Conservation (phyloP, 495 filamentous ascomycete species). For the Parmelia sp. region DNA sequence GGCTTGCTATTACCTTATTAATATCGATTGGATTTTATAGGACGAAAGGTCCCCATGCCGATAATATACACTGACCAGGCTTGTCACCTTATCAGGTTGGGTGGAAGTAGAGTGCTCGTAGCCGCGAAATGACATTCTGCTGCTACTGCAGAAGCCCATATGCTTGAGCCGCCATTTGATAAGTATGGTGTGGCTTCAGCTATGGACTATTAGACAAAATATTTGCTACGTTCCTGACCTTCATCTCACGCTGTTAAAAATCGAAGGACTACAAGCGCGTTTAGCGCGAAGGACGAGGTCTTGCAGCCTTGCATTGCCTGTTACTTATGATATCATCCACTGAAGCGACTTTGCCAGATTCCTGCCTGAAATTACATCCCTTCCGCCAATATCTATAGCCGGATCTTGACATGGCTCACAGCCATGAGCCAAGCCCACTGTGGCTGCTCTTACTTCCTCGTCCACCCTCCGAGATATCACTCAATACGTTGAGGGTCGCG, state of each 20-base stretch:
- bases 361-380: neutral
- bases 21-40: neutral
- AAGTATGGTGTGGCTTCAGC: neutral
- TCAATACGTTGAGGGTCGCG: conserved; percentile 35
- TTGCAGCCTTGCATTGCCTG: neutral
- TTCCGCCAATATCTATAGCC: neutral
- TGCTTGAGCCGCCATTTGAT: neutral
- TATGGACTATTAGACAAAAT: neutral
- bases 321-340: neutral
- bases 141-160: neutral
- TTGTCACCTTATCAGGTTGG: conserved; percentile 9
- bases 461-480: conserved; percentile 37
- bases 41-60: neutral
- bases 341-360: neutral
- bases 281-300: conserved; percentile 4
- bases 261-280: neutral
- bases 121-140: neutral
- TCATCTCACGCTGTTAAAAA: neutral
- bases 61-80: conserved; percentile 8
- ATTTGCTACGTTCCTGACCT: neutral
- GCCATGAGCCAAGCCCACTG: neutral
- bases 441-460: conserved; percentile 44
- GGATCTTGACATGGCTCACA: conserved; percentile 2
- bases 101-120: neutral
- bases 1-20: neutral